Conservation (phyloP, 352 stramenopile genomes). For the Pythium diclinum region DNA sequence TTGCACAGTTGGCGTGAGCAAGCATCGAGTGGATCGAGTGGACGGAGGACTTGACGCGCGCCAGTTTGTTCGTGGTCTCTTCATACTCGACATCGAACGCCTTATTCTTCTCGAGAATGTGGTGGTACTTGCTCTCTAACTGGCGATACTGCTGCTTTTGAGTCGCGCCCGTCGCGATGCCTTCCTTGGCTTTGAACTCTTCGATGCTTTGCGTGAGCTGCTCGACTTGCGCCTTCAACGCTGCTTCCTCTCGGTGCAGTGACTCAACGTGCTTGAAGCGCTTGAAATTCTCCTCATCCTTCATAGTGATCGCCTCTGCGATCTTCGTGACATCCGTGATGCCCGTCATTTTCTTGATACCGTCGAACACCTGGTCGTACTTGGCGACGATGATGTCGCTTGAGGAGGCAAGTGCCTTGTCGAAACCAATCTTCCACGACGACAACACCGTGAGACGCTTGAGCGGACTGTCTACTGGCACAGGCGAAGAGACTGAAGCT, state of each 20-base stretch:
- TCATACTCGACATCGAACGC: slow-evolving; percentile 55
- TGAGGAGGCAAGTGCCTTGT: slow-evolving; percentile 47
- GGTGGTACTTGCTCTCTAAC: slow-evolving; percentile 37
- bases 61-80: slow-evolving; percentile 47
- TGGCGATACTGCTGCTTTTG: slow-evolving; percentile 56
- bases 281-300: slow-evolving; percentile 79
- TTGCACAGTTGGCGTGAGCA: slow-evolving; percentile 46
- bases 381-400: slow-evolving; percentile 47
- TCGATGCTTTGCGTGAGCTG: slow-evolving; percentile 47
- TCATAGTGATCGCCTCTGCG: slow-evolving; percentile 44
- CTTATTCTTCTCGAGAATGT: slow-evolving; percentile 39
- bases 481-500: not conserved
- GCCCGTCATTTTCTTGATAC: slow-evolving; percentile 55
- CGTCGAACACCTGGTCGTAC: slow-evolving; percentile 61
- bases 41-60: slow-evolving; percentile 61
- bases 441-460: slow-evolving; percentile 55
- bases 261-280: slow-evolving; percentile 75
- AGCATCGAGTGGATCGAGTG: slow-evolving; percentile 76
- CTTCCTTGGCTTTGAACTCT: slow-evolving; percentile 64
- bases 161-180: slow-evolving; percentile 49
- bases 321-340: slow-evolving; percentile 50
- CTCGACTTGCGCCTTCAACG: slow-evolving; percentile 48
- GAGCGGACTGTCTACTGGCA: slow-evolving; percentile 30
- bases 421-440: slow-evolving; percentile 73
- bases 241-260: slow-evolving; percentile 54